Evolutionary conservation across 768 basidiomycete genomes (phyloP).

Genomic region (Tremella yokohamensis): DNA sequence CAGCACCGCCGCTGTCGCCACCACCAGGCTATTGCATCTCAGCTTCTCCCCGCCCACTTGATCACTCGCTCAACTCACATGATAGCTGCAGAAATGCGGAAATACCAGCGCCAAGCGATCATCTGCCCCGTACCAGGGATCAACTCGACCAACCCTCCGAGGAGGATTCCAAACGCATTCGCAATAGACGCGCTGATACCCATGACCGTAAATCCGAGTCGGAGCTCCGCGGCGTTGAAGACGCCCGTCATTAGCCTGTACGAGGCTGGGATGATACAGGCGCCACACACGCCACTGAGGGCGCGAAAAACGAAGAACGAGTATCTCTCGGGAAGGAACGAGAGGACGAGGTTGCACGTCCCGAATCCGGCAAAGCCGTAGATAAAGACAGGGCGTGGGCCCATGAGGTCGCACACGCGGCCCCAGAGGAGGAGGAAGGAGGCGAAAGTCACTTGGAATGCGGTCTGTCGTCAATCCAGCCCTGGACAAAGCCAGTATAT

Average conservation of each 20-base stretch:
- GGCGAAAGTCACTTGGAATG: conserved; percentile 34
- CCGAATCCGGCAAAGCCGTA: conserved; percentile 32
- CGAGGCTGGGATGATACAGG: conserved; percentile 25
- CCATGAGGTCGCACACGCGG: conserved; percentile 35
- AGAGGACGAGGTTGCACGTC: conserved; percentile 19
- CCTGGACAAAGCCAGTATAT: not conserved
- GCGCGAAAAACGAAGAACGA: conserved; percentile 40
- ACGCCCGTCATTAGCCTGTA: conserved; percentile 29
- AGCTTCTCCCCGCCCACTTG: no score
- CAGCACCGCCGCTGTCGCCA: no score
- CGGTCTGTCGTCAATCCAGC: conserved; percentile 6
- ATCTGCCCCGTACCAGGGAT: conserved; percentile 25
- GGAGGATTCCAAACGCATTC: conserved; percentile 16
- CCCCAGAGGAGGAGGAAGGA: conserved; percentile 37
- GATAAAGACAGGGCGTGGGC: conserved; percentile 25
- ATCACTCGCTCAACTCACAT: not conserved
- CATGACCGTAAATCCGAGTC: conserved; percentile 24
- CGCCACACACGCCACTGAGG: conserved; percentile 28
- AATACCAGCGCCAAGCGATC: conserved; percentile 42
- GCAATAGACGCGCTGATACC: conserved; percentile 24
- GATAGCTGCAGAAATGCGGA: conserved; percentile 9
- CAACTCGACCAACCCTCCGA: conserved; percentile 26
- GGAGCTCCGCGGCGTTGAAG: conserved; percentile 28
- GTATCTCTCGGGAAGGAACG: conserved; percentile 29
- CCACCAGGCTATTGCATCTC: no score